Conservation (phyloP, 768 basidiomycete genomes). For the Sporobolomyces phaffii region DNA sequence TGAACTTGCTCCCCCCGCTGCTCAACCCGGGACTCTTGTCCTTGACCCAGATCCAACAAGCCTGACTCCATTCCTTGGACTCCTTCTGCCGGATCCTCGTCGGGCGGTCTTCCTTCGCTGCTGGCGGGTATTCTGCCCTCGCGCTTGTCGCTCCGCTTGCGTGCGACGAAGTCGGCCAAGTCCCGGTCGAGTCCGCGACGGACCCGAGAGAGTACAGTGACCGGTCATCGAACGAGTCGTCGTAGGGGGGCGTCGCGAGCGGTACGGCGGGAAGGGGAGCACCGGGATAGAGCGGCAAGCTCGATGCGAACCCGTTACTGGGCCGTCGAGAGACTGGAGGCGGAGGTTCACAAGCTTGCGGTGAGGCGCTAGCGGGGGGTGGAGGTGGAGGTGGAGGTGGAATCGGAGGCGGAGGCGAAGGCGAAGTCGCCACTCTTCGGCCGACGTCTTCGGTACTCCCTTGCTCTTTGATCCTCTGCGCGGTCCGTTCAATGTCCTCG, state of each 20-base stretch:
- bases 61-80: conserved; percentile 37
- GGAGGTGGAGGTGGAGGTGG: not conserved
- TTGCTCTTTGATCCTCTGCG: conserved; percentile 12
- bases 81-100: conserved; percentile 20
- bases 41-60: conserved; percentile 34
- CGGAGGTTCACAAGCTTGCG: not conserved
- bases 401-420: not conserved
- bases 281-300: conserved; percentile 16
- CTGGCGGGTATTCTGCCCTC: conserved; percentile 6
- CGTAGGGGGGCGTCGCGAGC: not conserved
- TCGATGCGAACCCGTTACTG: conserved; percentile 1
- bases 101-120: not conserved
- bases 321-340: not conserved
- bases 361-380: not conserved
- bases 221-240: conserved; percentile 8
- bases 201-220: conserved; percentile 20
- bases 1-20: conserved; percentile 16
- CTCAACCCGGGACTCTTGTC: not conserved
- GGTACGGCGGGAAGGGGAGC: not conserved
- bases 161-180: not conserved
- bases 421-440: not conserved
- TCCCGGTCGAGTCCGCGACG: not conserved
- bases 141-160: not conserved
- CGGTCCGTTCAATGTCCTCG: conserved; percentile 31
- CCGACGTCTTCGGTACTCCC: conserved; percentile 8